A percentile compares a stretch with the other conserved stretches of the same genome.
Conservation (phyloP, 2,329 filamentous ascomycete species). For the Neonectria hederae region DNA sequence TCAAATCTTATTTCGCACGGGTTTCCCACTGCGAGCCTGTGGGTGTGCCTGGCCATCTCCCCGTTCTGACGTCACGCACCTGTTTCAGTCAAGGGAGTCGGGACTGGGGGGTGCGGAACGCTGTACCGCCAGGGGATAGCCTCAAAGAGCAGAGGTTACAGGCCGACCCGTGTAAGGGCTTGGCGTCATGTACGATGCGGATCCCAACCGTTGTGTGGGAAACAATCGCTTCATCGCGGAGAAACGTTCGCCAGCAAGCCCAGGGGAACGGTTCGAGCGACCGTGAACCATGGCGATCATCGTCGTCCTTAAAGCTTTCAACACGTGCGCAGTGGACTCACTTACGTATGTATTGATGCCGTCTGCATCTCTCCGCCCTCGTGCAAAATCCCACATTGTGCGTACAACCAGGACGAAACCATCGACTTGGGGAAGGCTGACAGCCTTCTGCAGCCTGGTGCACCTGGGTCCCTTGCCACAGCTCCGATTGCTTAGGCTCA, state of each 20-base stretch:
- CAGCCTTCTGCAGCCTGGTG: background rate
- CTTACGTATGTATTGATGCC: background rate
- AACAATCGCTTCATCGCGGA: slow-evolving; percentile 10
- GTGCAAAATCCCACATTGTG: background rate
- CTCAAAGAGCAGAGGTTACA: background rate
- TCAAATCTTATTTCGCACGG: slow-evolving; percentile 27
- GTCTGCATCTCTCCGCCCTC: background rate
- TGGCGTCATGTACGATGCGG: slow-evolving; percentile 19
- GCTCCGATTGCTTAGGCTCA: slow-evolving; percentile 6
- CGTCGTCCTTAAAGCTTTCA: background rate
- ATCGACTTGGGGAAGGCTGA: slow-evolving; percentile 15
- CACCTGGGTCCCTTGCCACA: background rate
- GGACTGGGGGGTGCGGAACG: slow-evolving; percentile 22
- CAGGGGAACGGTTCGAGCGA: slow-evolving; percentile 14
- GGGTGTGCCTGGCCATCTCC: background rate
- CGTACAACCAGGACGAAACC: background rate
- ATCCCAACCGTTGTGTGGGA: slow-evolving; percentile 10
- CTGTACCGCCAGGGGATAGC: background rate
- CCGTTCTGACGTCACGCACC: slow-evolving; percentile 23
- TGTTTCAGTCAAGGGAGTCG: slow-evolving; percentile 22
- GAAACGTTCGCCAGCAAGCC: slow-evolving; percentile 12
- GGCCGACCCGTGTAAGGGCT: slow-evolving; percentile 7
- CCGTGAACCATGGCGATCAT: slow-evolving; percentile 21
- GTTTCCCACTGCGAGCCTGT: slow-evolving; percentile 9
- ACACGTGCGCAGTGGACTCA: slow-evolving; percentile 20